Evolutionary conservation across 345 rosid genomes (phyloP), one percentile per base, ranked within the genome.

Genomic region (Boechera retrofracta): DNA sequence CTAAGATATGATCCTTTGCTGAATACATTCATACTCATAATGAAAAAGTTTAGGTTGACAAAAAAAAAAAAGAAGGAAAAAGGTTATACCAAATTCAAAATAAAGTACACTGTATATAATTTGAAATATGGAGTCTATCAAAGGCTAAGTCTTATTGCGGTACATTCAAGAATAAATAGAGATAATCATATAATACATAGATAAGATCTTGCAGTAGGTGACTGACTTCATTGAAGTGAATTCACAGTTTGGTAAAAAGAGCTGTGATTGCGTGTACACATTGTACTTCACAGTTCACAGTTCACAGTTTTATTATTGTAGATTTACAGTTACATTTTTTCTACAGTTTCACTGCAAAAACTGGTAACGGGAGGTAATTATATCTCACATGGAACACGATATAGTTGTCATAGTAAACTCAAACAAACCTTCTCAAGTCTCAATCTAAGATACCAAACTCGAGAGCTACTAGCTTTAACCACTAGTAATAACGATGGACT

Each of bases 191-290:
- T 33, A 33, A 76, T 8, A 24, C 35, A 2, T 11, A 36, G 38
- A 39, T n/a, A 77, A 77, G 60, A 77, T 71, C 31, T 71, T 64
- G 72, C 61, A 77, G 76, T 56, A 56, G 76, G 76, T 71, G 31
- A 38, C 72, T 77, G 76, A 77, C 80, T 64, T 71, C 61, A 64
- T 1, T 18, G n/a, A 49, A 57, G 62, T 42, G 8, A 64, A 64
- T 48, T 71, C 59, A 76, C 11, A 70, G 45, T 77, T 77, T 70
- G 66, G 76, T 45, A 45, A 70, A 63, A 63, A 28, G 35, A 70
- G 16, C 59, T 70, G 59, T 63, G 26, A 54, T 77, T 70, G 80
- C 80, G 76, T 77, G 76, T 77, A 36, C 71, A 26, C 71, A 12
- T 18, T 69, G 8, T 44, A 24, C 49, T 61, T 61, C 57, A 42